Evolutionary conservation across 352 stramenopile species (phyloP), one percentile per base, ranked within the genome.

Genomic region (Phytopythium aichiense): DNA sequence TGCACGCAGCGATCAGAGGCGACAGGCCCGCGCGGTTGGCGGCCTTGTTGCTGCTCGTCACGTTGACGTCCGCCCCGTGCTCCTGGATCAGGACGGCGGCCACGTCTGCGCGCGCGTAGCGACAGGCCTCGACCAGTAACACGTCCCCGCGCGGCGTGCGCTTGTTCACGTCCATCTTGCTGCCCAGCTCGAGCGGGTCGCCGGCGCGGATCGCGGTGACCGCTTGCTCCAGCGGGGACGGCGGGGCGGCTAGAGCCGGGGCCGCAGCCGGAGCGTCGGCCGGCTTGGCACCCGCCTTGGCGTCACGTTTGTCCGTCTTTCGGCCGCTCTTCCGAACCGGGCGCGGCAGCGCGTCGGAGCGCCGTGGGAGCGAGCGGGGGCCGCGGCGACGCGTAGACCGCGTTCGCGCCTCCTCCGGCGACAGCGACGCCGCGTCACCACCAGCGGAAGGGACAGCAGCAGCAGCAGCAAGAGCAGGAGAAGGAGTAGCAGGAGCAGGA

Each of bases 51-150:
- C 18, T 66, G 22, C 63, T 73, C 9, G 49, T 28, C 2, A 71
- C 28, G 50, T 88, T 88, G 56, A 79, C 69, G 48, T 79, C 61
- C 11, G 67, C 73, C 15, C 57, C n/a, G n/a, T 60, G 60, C 0
- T 72, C 58, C 0, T 37, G 11, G 12, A 91, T 49, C 11, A 91
- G 64, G 12, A 48, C 38, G 33, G 59, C 46, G 37, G 67, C 62
- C 77, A 87, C 86, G 8, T 76, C 61, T 4, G 68, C 7, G 8
- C 81, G 81, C 18, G 73, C 77, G 33, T 71, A 91, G 45, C 79
- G 73, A 73, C 79, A 87, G 6, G 66, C 67, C 59, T 91, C 81
- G 4, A 88, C 77, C 25, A 89, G 70, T 58, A 72, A 57, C 11
- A 61, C 58, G 35, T 89, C 77, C 35, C 79, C 73, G 0, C 80